Base-by-base conservation (phyloP, 768 basidiomycete species). In the Amyloporia xantha region DNA sequence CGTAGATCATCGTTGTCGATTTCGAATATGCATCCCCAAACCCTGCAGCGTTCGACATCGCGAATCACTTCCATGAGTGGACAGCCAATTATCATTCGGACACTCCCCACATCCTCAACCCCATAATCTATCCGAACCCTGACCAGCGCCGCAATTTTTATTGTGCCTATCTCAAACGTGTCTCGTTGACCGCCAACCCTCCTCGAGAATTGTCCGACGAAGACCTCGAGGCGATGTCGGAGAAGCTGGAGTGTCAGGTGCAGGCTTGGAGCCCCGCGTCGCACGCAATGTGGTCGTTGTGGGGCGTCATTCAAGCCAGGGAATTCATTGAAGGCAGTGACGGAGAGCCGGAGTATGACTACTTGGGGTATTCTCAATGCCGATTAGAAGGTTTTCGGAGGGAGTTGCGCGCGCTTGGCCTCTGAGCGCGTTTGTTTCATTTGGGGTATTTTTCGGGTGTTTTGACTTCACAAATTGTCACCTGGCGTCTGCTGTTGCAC, bases 31-130 rank as follows among this genome's bases (percentile, higher is more conserved):
- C 95, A 12, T 77, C 84, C 0, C 86, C 89, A 4, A 98, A 97
- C 61, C 86, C 94, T 21, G 82, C 92, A 2, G 89, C 91, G 3
- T 96, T 84, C 67, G 96, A 99, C 63, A 93, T 99, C 57, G 95
- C 88, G 49, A 95, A 95, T 66, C 92, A 95, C 66, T 96, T 94
- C 69, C 86, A 90, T 62, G 96, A 98, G 68, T 98, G 96, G 95
- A 90, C 89, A 17, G 85, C 91, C 13, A 77, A 96, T 67, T 98
- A 98, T 66, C 85, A 89, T 62, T 74, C 72, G 30, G 60, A 76
- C 4, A 76, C 72, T 0, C 87, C 90, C 7, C 85, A 90, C 61
- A 49, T 84, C 44, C 79, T 89, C 38, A 68, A 81, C 54, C 64
- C 68, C 43, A 68, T 75, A 12, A 72, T 70, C 23, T 96, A 95